These are phyloP conservation scores for Pichia sp. DNA, from an alignment of 1,139 yeast genomes.

Conservation along the genomic window DNA sequence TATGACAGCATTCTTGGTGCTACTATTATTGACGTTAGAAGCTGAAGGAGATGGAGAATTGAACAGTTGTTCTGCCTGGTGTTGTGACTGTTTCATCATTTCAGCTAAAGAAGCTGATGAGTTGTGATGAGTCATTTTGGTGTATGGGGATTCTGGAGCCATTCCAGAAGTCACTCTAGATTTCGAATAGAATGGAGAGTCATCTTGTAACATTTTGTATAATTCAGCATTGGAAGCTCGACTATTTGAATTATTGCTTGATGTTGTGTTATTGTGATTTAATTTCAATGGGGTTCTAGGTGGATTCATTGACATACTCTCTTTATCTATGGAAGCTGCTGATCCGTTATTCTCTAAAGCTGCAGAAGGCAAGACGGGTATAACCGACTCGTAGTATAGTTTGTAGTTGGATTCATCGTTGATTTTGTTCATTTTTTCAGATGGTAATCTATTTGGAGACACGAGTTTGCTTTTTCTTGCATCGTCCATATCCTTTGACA, in stretches of 20 bases:
- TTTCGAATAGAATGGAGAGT: conserved; percentile 16
- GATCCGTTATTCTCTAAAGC: conserved; percentile 3
- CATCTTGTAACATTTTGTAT: conserved; percentile 14
- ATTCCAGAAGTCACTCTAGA: conserved; percentile 3
- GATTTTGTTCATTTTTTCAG: background rate
- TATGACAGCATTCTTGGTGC: background rate
- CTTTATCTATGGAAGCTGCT: background rate
- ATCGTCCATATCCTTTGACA: conserved; percentile 12
- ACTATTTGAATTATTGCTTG: background rate
- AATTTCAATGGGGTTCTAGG: conserved; percentile 3
- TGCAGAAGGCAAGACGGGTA: conserved; percentile 24
- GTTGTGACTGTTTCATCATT: background rate
- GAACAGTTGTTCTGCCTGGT: background rate
- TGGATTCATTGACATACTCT: background rate
- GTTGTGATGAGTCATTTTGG: background rate
- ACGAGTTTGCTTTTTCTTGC: background rate
- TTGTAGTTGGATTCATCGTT: conserved; percentile 20
- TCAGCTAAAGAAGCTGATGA: background rate
- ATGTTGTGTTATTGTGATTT: background rate
- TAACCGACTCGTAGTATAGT: conserved; percentile 31
- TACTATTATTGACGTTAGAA: background rate
- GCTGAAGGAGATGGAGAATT: background rate
- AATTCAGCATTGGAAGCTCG: conserved; percentile 8
- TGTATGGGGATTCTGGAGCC: conserved; percentile 3
- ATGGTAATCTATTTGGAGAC: too few species aligned